Percentiles rank a stretch among this genome's conserved stretches.
Evolutionary conservation across 257 asterid species (phyloP).

Genomic region (Fraxinus pennsylvanica): DNA sequence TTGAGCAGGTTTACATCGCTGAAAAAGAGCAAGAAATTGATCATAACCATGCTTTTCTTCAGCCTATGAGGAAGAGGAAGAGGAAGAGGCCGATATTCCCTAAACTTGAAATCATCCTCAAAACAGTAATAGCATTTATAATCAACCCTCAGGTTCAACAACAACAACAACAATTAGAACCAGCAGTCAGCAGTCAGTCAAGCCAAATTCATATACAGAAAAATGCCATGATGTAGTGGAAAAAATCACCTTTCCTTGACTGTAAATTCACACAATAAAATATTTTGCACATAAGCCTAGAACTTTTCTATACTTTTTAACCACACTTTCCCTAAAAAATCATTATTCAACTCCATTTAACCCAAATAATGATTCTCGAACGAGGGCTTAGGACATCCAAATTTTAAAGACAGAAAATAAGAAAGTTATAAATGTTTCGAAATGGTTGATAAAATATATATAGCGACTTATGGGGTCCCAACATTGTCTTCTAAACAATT

Average conservation of each 20-base stretch:
- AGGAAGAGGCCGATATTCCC: not conserved
- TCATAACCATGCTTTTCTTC: not conserved
- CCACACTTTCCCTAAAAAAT: too few relatives aligned
- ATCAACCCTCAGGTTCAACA: not conserved
- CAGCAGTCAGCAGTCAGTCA: not conserved
- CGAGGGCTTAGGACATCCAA: not conserved
- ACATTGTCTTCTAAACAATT: not conserved
- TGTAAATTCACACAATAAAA: too few relatives aligned
- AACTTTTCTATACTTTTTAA: too few relatives aligned
- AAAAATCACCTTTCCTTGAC: not conserved
- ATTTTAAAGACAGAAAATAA: not conserved
- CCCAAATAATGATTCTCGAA: too few relatives aligned
- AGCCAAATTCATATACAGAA: not conserved
- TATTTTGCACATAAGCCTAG: too few relatives aligned
- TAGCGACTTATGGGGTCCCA: too few relatives aligned
- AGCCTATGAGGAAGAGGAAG: not conserved
- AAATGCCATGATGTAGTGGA: not conserved
- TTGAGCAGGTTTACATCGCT: not conserved
- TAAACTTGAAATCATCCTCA: not conserved
- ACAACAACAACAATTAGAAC: not conserved
- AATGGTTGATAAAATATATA: not conserved
- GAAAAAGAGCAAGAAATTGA: not conserved
- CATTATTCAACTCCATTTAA: too few relatives aligned
- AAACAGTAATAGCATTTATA: not conserved
- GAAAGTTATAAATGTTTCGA: not conserved